A percentile compares a stretch with the other conserved stretches of the same genome.
Conservation (phyloP, 148 eudicot species). For the Fagopyrum esculentum region DNA sequence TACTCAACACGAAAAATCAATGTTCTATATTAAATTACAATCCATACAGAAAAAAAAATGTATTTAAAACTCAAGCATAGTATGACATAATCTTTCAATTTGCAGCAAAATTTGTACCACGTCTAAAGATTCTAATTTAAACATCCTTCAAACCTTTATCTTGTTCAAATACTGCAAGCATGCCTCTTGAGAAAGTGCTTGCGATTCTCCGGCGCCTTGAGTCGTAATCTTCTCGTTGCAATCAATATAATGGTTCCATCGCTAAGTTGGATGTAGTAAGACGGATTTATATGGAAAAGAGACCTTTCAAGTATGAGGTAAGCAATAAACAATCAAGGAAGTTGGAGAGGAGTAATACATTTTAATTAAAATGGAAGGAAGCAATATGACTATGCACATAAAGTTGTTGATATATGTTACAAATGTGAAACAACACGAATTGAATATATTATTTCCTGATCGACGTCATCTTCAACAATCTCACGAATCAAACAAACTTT, state of each 20-base stretch:
- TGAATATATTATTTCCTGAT: constrained; percentile 56
- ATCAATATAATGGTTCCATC: constrained; percentile 88
- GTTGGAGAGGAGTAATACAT: constrained; percentile 8
- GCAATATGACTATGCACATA: not conserved
- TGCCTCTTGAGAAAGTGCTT: no score
- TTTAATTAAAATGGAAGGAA: not conserved
- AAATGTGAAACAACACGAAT: constrained; percentile 75
- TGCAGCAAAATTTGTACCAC: no score
- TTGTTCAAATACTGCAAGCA: no score
- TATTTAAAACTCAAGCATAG: no score
- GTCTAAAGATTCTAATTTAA: no score
- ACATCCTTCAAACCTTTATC: no score
- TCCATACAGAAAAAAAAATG: no score
- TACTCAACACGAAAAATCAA: no score
- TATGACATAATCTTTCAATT: no score
- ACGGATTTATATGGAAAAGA: constrained; percentile 90
- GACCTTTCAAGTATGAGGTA: constrained; percentile 34
- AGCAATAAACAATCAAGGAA: not conserved
- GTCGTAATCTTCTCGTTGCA: no score
- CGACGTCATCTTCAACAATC: constrained; percentile 85
- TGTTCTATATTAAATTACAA: no score
- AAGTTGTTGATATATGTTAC: not conserved
- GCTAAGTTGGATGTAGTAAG: constrained; percentile 92
- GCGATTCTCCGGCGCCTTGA: no score
- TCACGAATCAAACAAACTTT: constrained; percentile 84